Percentiles rank a stretch among this genome's conserved stretches.
These are phyloP conservation scores for Rusavskia elegans DNA, from an alignment of 495 filamentous ascomycete species.

Conservation along the genomic window DNA sequence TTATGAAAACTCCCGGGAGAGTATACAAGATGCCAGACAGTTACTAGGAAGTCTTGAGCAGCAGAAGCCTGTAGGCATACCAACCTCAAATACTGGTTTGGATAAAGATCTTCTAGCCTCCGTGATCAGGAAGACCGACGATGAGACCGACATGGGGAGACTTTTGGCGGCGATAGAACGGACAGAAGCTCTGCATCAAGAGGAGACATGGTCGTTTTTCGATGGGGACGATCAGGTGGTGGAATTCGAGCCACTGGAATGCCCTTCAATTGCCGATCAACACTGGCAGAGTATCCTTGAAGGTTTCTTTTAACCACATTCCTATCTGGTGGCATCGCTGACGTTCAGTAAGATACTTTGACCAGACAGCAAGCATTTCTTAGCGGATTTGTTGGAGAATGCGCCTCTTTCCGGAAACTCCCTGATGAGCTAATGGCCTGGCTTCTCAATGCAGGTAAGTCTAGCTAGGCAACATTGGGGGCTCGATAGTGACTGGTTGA, in stretches of 20 bases:
- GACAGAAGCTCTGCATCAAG: constrained; percentile 50
- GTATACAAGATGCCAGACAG: constrained; percentile 35
- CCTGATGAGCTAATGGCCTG: constrained; percentile 60
- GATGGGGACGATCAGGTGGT: constrained; percentile 14
- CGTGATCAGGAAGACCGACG: constrained; percentile 32
- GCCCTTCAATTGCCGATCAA: constrained; percentile 12
- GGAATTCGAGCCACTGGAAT: constrained; percentile 20
- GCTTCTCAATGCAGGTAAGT: constrained; percentile 49
- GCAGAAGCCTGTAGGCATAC: constrained; percentile 10
- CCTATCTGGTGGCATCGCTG: constrained; percentile 1
- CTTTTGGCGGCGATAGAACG: constrained; percentile 56
- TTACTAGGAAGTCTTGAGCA: constrained; percentile 20
- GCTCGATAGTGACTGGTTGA: neutral
- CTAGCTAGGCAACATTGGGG: neutral
- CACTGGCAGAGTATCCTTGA: constrained; percentile 4
- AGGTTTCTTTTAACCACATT: neutral
- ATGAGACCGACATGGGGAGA: constrained; percentile 37
- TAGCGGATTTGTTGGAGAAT: constrained; percentile 49
- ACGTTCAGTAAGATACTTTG: constrained; percentile 20
- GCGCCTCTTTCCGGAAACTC: constrained; percentile 35
- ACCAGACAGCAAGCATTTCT: constrained; percentile 47
- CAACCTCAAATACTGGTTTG: constrained; percentile 14
- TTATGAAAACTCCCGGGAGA: constrained; percentile 40
- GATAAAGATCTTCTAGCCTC: constrained; percentile 27
- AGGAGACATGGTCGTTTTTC: constrained; percentile 56